Conservation (phyloP, 169 alveolate species). For the Theileria orientalis region DNA sequence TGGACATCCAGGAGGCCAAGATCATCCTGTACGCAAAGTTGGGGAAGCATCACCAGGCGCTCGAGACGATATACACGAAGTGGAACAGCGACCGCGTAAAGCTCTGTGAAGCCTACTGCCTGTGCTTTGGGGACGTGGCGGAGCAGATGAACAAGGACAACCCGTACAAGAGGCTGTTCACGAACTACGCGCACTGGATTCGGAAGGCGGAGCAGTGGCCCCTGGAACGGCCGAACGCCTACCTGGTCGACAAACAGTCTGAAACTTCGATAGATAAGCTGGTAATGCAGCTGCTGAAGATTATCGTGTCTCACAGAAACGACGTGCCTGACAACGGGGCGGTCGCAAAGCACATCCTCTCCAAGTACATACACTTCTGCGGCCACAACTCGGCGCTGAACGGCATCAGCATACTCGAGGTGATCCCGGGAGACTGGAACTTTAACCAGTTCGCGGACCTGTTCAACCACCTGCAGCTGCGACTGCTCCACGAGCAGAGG, state of each 20-base stretch:
- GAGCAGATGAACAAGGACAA: constrained; percentile 26
- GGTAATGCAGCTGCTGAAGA: constrained; percentile 28
- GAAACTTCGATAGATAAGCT: constrained; percentile 55
- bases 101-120: constrained; percentile 63
- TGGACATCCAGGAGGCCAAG: constrained; percentile 44
- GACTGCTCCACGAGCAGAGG: constrained; percentile 50
- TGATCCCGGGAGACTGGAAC: constrained; percentile 60
- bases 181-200: constrained; percentile 51
- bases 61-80: constrained; percentile 29
- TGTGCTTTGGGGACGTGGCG: constrained; percentile 53
- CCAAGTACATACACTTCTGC: constrained; percentile 49
- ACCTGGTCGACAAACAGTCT: constrained; percentile 29
- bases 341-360: constrained; percentile 30
- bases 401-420: constrained; percentile 36
- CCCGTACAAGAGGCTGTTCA: constrained; percentile 47
- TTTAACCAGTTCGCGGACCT: constrained; percentile 40
- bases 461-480: constrained; percentile 58
- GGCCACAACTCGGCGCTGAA: constrained; percentile 44
- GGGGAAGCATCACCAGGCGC: constrained; percentile 43
- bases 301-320: constrained; percentile 38
- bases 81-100: constrained; percentile 9
- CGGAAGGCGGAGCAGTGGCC: constrained; percentile 57
- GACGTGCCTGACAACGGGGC: constrained; percentile 11
- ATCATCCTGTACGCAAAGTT: constrained; percentile 39
- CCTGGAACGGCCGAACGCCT: constrained; percentile 3